Percentiles rank a stretch among this genome's conserved stretches.
phyloP scores from a whole-genome alignment of 768 basidiomycete species.

The Brasilioporus rufonigricans region DNA sequence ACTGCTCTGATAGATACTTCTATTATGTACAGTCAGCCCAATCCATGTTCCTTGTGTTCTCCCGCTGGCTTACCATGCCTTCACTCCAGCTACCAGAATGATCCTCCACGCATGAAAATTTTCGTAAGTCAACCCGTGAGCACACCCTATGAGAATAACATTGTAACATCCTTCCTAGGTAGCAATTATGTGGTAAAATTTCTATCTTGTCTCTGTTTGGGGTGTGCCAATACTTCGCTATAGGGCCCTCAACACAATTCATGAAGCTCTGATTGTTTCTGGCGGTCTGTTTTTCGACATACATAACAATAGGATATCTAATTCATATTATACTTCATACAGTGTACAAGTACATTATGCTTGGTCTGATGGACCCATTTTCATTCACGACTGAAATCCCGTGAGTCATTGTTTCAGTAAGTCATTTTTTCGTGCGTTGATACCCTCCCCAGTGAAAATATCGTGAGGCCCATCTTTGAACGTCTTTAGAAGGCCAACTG shows the following conservation, averaged over 20 bases:
- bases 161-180: neutral
- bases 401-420: neutral
- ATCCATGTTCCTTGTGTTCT: neutral
- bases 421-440: neutral
- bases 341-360: neutral
- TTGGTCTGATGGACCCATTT: neutral
- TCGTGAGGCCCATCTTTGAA: neutral
- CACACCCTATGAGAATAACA: neutral
- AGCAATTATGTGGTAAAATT: no score
- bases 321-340: neutral
- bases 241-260: no score
- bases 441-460: neutral
- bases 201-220: no score
- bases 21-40: neutral
- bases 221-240: no score
- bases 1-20: neutral
- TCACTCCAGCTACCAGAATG: conserved; percentile 4
- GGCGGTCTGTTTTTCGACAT: conserved; percentile 4
- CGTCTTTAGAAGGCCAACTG: neutral
- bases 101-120: neutral
- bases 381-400: conserved; percentile 6
- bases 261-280: conserved; percentile 3
- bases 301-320: no score
- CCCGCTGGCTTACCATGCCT: neutral
- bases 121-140: neutral